phyloP scores from a whole-genome alignment of 1,284 basidiomycete species.

The Sanghuangporus baumii region DNA sequence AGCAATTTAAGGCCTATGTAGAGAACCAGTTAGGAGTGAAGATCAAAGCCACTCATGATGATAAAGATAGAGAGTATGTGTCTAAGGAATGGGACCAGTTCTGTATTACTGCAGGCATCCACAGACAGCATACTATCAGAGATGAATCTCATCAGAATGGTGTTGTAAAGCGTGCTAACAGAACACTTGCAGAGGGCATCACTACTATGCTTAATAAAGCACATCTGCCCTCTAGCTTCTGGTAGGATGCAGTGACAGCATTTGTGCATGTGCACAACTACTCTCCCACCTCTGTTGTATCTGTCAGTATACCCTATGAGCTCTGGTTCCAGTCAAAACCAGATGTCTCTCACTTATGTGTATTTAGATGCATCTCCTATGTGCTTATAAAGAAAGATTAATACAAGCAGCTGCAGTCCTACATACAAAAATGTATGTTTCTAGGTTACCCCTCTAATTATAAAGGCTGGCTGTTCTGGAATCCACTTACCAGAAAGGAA shows the following conservation, averaged over 20 bases:
- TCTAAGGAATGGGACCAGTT: constrained; percentile 23
- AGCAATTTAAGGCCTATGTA: too few relatives aligned
- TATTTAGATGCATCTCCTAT: constrained; percentile 22
- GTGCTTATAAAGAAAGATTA: constrained; percentile 18
- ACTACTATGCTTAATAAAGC: too few relatives aligned
- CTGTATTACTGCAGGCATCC: not conserved
- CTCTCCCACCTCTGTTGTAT: too few relatives aligned
- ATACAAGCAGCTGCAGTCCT: constrained; percentile 25
- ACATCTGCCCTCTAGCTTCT: too few relatives aligned
- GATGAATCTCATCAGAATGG: too few relatives aligned
- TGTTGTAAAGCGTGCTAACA: too few relatives aligned
- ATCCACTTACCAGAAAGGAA: not conserved
- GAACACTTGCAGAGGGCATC: too few relatives aligned
- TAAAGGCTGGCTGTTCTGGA: constrained; percentile 6
- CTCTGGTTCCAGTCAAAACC: too few relatives aligned
- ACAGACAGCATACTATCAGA: not conserved
- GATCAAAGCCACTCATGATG: constrained; percentile 23
- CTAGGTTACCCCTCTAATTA: constrained; percentile 3
- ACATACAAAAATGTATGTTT: constrained; percentile 19
- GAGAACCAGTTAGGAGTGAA: constrained; percentile 22
- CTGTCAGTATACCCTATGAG: too few relatives aligned
- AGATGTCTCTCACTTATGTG: too few relatives aligned
- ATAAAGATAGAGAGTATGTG: constrained; percentile 23
- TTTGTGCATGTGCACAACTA: too few relatives aligned
- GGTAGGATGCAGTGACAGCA: too few relatives aligned